Base-by-base conservation (phyloP, 768 basidiomycete genomes). In the Boletellus ananiceps region DNA sequence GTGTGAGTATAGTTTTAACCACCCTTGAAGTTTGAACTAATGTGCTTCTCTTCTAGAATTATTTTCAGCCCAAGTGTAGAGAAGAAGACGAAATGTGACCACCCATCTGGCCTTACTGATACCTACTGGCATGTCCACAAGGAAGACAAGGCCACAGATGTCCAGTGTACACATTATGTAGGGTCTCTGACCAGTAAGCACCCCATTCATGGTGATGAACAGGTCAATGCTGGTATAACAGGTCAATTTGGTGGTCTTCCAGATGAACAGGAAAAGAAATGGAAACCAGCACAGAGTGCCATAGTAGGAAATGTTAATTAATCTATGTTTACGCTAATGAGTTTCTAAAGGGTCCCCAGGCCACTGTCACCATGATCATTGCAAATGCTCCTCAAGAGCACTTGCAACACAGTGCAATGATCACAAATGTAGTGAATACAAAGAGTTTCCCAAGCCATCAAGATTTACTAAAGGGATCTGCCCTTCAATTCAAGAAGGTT, bases 351-450 rank as follows among this genome's bases (percentile, higher is more conserved):
- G 23, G 31, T 32, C 18, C 31, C 18, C 19, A 19, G 19, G 19
- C 19, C 19, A 19, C 19, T 19, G 7, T 32, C 11, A 31, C 45
- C 2, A 46, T 4, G 19, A 47, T 47, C 14, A 13, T 40, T 6
- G 12, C 38, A 16, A 47, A 47, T 27, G 39, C 39, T 19, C 46
- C 39, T 40, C 46, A 47, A 18, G 38, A 47, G 32, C 39, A 8
- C 31, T 15, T 47, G 2, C 31, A 25, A 5, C 8, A 40, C 32
- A 47, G 46, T n/a, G 19, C 21, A 5, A 14, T 15, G 1, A 47
- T 47, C 15, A 13, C 19, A 9, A 34, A 15, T 16, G 46, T 32
- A 0, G 27, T n/a, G 7, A 40, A 14, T 18, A 11, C 15, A 7
- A 32, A 34, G 46, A 12, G 4, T 16, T 11, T 21, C 1, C 21